Evolutionary conservation across 768 basidiomycete genomes (phyloP).

Genomic region (Mycena amicta): DNA sequence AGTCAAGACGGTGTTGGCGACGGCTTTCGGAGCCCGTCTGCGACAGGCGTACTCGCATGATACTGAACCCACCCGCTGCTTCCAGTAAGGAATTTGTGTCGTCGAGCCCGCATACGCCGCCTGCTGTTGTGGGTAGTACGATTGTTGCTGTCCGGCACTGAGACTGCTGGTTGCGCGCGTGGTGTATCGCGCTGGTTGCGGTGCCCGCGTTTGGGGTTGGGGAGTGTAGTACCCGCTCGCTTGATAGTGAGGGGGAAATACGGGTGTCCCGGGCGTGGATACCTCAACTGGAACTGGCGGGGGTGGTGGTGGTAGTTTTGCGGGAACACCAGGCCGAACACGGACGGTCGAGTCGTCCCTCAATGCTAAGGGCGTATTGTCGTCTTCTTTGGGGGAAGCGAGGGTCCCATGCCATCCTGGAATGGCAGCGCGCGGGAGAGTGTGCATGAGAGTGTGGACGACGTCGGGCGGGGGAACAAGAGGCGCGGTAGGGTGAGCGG

Average conservation of each 20-base stretch:
- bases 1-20: conserved; percentile 53
- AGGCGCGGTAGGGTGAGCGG: conserved; percentile 40
- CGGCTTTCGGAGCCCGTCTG: conserved; percentile 46
- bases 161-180: conserved; percentile 8
- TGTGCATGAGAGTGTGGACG: conserved; percentile 72
- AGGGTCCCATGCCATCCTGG: conserved; percentile 79
- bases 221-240: conserved; percentile 22
- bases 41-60: too few relatives aligned
- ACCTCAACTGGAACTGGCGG: conserved; percentile 27
- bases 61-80: not conserved
- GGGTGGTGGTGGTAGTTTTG: conserved; percentile 35
- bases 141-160: not conserved
- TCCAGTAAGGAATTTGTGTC: conserved; percentile 5
- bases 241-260: conserved; percentile 23
- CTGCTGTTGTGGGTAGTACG: not conserved
- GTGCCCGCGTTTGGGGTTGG: conserved; percentile 27
- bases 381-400: conserved; percentile 38
- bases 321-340: conserved; percentile 45
- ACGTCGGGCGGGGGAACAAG: conserved; percentile 65
- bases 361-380: conserved; percentile 43
- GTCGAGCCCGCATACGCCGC: not conserved
- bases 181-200: conserved; percentile 20
- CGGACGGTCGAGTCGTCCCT: conserved; percentile 77
- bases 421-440: conserved; percentile 60
- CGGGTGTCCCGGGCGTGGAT: conserved; percentile 22